Conservation (phyloP, 2,329 filamentous ascomycete species). For the Camptophora hylomeconis region DNA sequence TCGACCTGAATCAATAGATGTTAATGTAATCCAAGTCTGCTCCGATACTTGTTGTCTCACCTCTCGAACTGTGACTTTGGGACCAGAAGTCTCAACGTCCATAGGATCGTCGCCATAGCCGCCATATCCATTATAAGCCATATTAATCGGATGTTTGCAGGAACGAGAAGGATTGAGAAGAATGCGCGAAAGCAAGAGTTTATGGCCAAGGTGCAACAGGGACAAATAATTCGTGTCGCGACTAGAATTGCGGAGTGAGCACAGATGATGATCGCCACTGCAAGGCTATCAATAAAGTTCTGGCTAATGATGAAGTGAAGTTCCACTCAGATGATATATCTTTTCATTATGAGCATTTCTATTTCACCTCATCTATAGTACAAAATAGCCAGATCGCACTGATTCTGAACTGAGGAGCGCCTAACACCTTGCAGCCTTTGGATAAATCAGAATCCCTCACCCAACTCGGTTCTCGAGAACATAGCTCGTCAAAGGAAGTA, state of each 20-base stretch:
- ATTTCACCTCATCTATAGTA: too few relatives aligned
- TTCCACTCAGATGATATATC: too few relatives aligned
- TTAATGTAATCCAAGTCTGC: neutral
- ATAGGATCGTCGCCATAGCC: slow-evolving; percentile 21
- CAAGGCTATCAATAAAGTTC: too few relatives aligned
- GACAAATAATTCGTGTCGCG: neutral
- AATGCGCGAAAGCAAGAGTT: slow-evolving; percentile 1
- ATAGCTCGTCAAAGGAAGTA: slow-evolving; percentile 83
- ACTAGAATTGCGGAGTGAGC: too few relatives aligned
- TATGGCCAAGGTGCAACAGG: neutral
- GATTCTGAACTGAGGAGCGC: too few relatives aligned
- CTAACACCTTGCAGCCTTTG: too few relatives aligned
- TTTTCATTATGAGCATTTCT: too few relatives aligned
- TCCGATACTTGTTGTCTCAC: slow-evolving; percentile 16
- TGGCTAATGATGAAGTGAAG: too few relatives aligned
- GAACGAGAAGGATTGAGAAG: neutral
- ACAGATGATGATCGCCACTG: too few relatives aligned
- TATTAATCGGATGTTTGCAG: slow-evolving; percentile 4
- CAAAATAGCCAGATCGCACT: too few relatives aligned
- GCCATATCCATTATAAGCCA: slow-evolving; percentile 17
- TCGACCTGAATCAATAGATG: slow-evolving; percentile 48
- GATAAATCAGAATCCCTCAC: too few relatives aligned
- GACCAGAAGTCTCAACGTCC: slow-evolving; percentile 33
- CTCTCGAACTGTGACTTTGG: slow-evolving; percentile 35
- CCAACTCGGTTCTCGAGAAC: too few relatives aligned